Conservation (phyloP, 306 rosid species). For the Sphenostylis stenocarpa region DNA sequence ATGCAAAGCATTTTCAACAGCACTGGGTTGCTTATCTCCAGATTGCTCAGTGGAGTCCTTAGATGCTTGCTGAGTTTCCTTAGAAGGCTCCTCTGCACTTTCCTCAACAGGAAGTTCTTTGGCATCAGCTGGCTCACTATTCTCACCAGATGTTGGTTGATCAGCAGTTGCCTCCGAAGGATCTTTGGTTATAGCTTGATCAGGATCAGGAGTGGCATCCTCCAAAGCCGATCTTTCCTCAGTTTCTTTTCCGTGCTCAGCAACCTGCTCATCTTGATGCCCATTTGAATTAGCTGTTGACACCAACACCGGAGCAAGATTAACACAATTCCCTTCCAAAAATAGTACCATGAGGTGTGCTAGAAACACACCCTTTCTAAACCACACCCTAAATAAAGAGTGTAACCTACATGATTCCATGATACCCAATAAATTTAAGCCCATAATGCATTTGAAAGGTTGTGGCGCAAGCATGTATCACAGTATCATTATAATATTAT, state of each 20-base stretch:
- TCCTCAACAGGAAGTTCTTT: constrained; percentile 47
- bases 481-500: background rate
- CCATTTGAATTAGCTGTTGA: constrained; percentile 69
- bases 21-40: constrained; percentile 34
- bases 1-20: constrained; percentile 31
- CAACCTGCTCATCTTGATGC: constrained; percentile 47
- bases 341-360: background rate
- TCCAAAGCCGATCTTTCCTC: constrained; percentile 36
- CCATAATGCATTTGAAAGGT: background rate
- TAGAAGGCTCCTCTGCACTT: constrained; percentile 42
- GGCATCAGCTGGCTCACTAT: constrained; percentile 32
- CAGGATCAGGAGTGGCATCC: constrained; percentile 31
- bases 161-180: constrained; percentile 18
- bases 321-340: background rate
- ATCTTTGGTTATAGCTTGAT: constrained; percentile 43
- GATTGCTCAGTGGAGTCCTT: constrained; percentile 43
- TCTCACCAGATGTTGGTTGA: constrained; percentile 37
- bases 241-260: constrained; percentile 35
- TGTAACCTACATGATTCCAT: background rate
- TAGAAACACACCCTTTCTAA: background rate
- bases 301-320: constrained; percentile 14
- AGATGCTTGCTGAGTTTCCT: constrained; percentile 41
- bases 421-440: background rate
- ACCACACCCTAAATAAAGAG: background rate
- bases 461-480: background rate